Base-by-base conservation (phyloP, 129 eudicot species). In the Erigeron canadensis region DNA sequence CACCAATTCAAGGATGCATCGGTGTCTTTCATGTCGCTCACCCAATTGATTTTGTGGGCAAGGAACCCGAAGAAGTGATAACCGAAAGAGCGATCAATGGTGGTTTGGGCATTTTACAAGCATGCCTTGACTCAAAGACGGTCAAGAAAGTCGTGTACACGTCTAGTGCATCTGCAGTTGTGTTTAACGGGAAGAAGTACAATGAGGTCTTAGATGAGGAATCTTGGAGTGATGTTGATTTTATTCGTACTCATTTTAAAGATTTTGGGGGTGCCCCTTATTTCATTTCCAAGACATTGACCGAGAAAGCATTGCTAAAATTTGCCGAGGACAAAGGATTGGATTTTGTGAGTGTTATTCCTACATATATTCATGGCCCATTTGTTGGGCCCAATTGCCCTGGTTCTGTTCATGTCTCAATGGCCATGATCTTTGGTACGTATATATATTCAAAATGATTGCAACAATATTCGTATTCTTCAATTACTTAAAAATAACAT, bases 21-120 rank as follows among this genome's bases (percentile, higher is more conserved):
- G 87, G 94, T 23, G 85, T 84, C 19, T 87, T 87, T 53, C 94
- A 84, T 69, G 77, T 77, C 18, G 94, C 94, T 2, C 89, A 87
- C 50, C 85, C 78, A 0, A 60, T 79, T 1, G 80, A 84, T 57
- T 73, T 76, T 46, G 75, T 6, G 18, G 84, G 69, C 18, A 82
- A 66, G 22, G 87, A 84, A 19, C 7, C 75, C 0, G 80, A 56
- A 63, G 77, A 77, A 65, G 81, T 72, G 55, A 42, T 48, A 45
- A 74, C 75, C 1, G 47, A 72, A 57, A 80, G 66, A 57, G 60
- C 83, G 0, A 53, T 82, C 28, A 67, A 66, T 16, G 86, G 76
- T 7, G 51, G 78, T 17, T 54, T 81, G 10, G 80, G 87, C 56
- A 84, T 81, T 65, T 69, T 87, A 59, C 78, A 62, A 70, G 81